These are phyloP conservation scores for Stylonectria norvegica DNA, from an alignment of 2,329 filamentous ascomycete species.

Conservation along the genomic window DNA sequence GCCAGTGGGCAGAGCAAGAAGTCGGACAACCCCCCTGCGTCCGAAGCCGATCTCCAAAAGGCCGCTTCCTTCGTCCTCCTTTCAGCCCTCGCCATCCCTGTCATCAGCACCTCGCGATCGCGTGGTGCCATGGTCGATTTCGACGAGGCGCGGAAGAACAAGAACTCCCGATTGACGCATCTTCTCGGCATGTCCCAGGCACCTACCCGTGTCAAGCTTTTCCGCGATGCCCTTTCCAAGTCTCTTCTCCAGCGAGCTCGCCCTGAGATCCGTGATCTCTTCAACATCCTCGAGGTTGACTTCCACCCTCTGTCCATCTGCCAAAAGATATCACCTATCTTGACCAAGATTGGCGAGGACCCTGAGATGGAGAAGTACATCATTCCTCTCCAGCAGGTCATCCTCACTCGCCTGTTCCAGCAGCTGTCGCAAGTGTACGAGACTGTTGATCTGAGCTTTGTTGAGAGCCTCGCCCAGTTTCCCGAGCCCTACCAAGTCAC, in stretches of 20 bases:
- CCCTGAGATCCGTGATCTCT: slow-evolving; percentile 93
- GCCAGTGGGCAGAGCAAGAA: slow-evolving; percentile 85
- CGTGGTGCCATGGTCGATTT: slow-evolving; percentile 95
- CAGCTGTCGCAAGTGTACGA: slow-evolving; percentile 99
- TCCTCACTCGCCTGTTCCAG: slow-evolving; percentile 96
- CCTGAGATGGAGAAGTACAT: slow-evolving; percentile 98
- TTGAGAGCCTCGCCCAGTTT: slow-evolving; percentile 90
- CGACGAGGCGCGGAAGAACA: slow-evolving; percentile 96
- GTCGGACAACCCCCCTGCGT: slow-evolving; percentile 87
- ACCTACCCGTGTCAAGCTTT: slow-evolving; percentile 83
- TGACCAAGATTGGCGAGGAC: slow-evolving; percentile 88
- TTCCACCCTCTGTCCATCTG: slow-evolving; percentile 99
- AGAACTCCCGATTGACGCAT: slow-evolving; percentile 96
- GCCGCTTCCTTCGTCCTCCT: slow-evolving; percentile 93
- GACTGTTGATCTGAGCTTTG: slow-evolving; percentile 90
- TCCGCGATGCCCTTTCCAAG: slow-evolving; percentile 95
- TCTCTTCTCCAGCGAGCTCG: slow-evolving; percentile 87
- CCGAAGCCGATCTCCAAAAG: slow-evolving; percentile 87
- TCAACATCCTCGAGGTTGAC: slow-evolving; percentile 98
- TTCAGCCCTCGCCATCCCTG: slow-evolving; percentile 93
- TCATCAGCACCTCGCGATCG: slow-evolving; percentile 97
- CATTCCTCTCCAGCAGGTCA: slow-evolving; percentile 92
- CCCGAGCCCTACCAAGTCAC: slow-evolving; percentile 94
- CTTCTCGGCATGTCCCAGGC: slow-evolving; percentile 88
- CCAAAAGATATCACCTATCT: slow-evolving; percentile 96